phyloP scores from a whole-genome alignment of 257 asterid species.

The Solanum chiquidenum region DNA sequence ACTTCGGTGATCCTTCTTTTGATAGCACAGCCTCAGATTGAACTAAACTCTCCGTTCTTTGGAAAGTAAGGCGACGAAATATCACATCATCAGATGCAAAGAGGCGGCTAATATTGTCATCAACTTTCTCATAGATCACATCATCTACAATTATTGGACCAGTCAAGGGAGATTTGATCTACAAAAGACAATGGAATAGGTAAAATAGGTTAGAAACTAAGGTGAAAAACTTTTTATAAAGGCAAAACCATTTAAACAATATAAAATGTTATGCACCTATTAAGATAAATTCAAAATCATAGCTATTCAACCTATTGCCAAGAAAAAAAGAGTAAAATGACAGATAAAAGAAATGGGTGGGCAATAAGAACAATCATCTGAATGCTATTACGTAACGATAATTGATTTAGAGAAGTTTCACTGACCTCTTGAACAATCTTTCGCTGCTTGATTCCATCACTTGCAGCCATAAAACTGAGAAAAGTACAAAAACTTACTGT shows the following conservation, averaged over 20 bases:
- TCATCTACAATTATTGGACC: conserved; percentile 86
- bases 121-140: conserved; percentile 53
- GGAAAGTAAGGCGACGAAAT: conserved; percentile 78
- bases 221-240: neutral
- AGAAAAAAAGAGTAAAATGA: neutral
- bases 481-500: neutral
- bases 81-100: conserved; percentile 37
- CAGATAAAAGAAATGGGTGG: neutral
- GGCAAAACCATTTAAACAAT: neutral
- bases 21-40: conserved; percentile 87
- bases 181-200: neutral
- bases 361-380: neutral
- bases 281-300: neutral
- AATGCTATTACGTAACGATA: neutral
- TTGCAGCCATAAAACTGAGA: conserved; percentile 70
- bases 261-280: neutral
- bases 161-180: conserved; percentile 71
- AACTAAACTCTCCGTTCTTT: conserved; percentile 62
- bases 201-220: neutral
- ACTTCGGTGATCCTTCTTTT: conserved; percentile 20
- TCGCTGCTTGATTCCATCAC: conserved; percentile 72
- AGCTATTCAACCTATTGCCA: neutral
- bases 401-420: neutral
- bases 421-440: conserved; percentile 61
- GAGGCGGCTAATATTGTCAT: conserved; percentile 28